These are phyloP conservation scores for Lentinula boryana DNA, from an alignment of 768 basidiomycete genomes.

Conservation along the genomic window DNA sequence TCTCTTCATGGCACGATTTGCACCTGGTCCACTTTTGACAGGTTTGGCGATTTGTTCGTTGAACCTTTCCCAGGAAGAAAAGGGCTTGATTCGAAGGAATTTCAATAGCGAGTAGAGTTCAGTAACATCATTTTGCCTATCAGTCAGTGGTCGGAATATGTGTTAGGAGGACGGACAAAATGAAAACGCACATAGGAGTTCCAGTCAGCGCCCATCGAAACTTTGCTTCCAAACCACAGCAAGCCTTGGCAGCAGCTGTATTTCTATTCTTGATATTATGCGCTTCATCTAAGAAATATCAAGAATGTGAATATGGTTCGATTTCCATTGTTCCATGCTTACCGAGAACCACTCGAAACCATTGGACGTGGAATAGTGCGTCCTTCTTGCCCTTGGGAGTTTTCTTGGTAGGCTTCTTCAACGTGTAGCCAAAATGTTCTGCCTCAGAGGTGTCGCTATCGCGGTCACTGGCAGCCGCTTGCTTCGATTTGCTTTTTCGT, in stretches of 20 bases:
- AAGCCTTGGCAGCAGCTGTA: conserved; percentile 73
- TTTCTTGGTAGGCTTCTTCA: conserved; percentile 30
- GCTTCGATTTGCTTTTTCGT: conserved; percentile 26
- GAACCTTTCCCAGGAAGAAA: conserved; percentile 77
- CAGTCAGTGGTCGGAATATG: neutral
- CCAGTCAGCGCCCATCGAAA: conserved; percentile 89
- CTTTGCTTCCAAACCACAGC: conserved; percentile 60
- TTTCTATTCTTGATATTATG: conserved; percentile 90
- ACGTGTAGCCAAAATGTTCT: conserved; percentile 39
- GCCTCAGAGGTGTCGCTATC: conserved; percentile 32
- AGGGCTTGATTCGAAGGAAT: conserved; percentile 79
- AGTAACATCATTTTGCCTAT: conserved; percentile 82
- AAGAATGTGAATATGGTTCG: neutral
- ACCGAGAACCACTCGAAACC: conserved; percentile 87
- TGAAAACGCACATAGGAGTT: conserved; percentile 56
- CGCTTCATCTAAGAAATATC: conserved; percentile 63
- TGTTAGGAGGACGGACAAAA: neutral
- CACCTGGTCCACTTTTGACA: conserved; percentile 60
- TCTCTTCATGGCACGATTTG: conserved; percentile 71
- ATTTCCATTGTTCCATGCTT: conserved; percentile 11
- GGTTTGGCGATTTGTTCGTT: conserved; percentile 74
- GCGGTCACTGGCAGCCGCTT: conserved; percentile 27
- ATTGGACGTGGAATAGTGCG: conserved; percentile 73
- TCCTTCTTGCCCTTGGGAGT: conserved; percentile 35
- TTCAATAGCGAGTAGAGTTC: conserved; percentile 88